Base-by-base conservation (phyloP, 805 yeast species). In the Candida coquimbonensis region DNA sequence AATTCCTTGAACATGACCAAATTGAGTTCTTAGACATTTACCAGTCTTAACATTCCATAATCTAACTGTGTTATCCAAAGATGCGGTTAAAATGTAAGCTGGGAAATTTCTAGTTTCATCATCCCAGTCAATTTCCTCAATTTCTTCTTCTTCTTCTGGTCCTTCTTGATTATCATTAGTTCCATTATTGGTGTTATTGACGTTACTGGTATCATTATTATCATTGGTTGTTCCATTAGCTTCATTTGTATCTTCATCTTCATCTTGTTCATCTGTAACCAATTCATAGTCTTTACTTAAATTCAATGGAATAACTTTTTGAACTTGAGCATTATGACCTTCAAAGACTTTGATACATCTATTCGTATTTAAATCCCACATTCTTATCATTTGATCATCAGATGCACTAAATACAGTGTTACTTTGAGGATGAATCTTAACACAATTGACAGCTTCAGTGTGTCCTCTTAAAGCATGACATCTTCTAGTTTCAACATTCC, bases 1-100 rank as follows among this genome's bases (percentile, higher is more conserved):
- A 17, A 93, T 96, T 21, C 99, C 99, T 65, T 93, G 98, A 45
- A 91, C 88, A 61, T 93, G 99, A 3, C 99, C 99, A 68, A 91
- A 93, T 64, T 93, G 91, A 0, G 99, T 93, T 47, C 96, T 74
- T 11, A 89, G 78, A 60, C 98, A 91, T 62, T 80, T 78, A 4
- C 97, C 96, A 1, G 93, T 79, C 50, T 72, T 72, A 29, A 89
- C 83, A 54, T 88, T 95, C 97, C 97, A 90, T 40, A 91, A 64
- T 62, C 90, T 88, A 63, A 90, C 88, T 7, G 97, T 90, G 64
- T 89, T 89, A 64, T 90, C 98, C 49, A 91, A 69, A 1, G 96
- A 87, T 14, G 95, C 88, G 0, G 96, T 83, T 25, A 90, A 66
- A 46, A 90, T 63, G 65, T 91, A 95, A 0, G 95, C 83, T 13